These are phyloP conservation scores for Stachybotrys echinatus DNA, from an alignment of 2,329 filamentous ascomycete species.

Conservation along the genomic window DNA sequence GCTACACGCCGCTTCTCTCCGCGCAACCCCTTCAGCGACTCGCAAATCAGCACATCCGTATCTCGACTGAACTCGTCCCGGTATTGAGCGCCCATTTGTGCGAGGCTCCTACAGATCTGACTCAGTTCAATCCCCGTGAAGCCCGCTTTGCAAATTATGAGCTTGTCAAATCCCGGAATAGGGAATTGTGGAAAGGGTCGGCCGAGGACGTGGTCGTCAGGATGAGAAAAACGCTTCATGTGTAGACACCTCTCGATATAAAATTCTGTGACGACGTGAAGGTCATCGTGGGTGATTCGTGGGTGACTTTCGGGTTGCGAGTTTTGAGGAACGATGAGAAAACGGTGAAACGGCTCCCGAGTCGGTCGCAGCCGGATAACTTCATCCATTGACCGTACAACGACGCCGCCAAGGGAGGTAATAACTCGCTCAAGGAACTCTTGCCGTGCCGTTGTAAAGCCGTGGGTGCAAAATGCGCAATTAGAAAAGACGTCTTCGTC, in stretches of 20 bases:
- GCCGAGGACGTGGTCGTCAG: constrained; percentile 66
- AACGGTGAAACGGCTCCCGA: constrained; percentile 30
- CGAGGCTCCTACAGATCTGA: constrained; percentile 73
- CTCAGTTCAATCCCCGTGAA: constrained; percentile 81
- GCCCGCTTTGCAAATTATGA: constrained; percentile 74
- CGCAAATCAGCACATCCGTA: constrained; percentile 75
- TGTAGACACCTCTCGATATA: constrained; percentile 89
- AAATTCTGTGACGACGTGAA: constrained; percentile 73
- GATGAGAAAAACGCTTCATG: constrained; percentile 65
- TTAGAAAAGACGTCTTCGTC: constrained; percentile 43
- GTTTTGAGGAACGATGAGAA: constrained; percentile 50
- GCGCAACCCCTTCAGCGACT: constrained; percentile 49
- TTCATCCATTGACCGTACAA: constrained; percentile 37
- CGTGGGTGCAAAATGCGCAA: constrained; percentile 55
- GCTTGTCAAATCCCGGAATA: constrained; percentile 61
- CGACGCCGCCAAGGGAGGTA: constrained; percentile 39
- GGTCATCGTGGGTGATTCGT: constrained; percentile 24
- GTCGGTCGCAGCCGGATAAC: constrained; percentile 22
- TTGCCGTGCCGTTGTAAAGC: constrained; percentile 50
- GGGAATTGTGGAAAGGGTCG: constrained; percentile 69
- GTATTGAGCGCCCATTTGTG: constrained; percentile 74
- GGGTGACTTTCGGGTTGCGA: constrained; percentile 42
- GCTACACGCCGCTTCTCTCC: constrained; percentile 78
- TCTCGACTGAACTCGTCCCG: constrained; percentile 68
- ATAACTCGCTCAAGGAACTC: constrained; percentile 43